Conservation (phyloP, 2,329 filamentous ascomycete genomes). For the Nannizziopsis arthrosporioides region DNA sequence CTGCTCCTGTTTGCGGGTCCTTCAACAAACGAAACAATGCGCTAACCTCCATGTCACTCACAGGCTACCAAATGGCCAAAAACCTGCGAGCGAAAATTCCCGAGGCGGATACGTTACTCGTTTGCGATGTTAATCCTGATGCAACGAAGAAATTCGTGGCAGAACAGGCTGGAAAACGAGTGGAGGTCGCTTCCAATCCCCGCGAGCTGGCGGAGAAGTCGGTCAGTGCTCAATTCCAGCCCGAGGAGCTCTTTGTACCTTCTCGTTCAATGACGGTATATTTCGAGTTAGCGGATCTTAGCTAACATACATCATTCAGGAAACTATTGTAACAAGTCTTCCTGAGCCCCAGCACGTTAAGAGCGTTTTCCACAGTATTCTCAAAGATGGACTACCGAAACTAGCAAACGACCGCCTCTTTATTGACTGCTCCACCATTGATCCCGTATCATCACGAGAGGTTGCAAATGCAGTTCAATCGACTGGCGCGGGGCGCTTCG, state of each 20-base stretch:
- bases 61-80: slow-evolving; percentile 61
- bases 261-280: slow-evolving; percentile 15
- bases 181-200: slow-evolving; percentile 46
- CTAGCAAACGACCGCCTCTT: slow-evolving; percentile 58
- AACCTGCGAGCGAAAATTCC: slow-evolving; percentile 58
- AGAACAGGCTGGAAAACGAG: slow-evolving; percentile 40
- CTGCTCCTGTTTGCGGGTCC: background rate
- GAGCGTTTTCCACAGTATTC: slow-evolving; percentile 65
- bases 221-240: slow-evolving; percentile 40
- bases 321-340: slow-evolving; percentile 75
- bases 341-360: slow-evolving; percentile 83
- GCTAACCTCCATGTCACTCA: background rate
- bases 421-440: slow-evolving; percentile 95
- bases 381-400: slow-evolving; percentile 46
- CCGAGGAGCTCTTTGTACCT: background rate
- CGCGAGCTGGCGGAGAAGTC: slow-evolving; percentile 55
- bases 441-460: slow-evolving; percentile 68
- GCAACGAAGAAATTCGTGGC: slow-evolving; percentile 46
- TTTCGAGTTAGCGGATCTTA: slow-evolving; percentile 7
- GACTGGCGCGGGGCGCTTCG: slow-evolving; percentile 60
- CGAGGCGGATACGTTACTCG: slow-evolving; percentile 47
- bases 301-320: slow-evolving; percentile 42
- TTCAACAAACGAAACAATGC: background rate
- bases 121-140: slow-evolving; percentile 54
- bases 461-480: slow-evolving; percentile 60